A percentile compares a stretch with the other conserved stretches of the same genome.
Conservation (phyloP, 2,329 filamentous ascomycete genomes). For the Aurifilum marmelostoma region DNA sequence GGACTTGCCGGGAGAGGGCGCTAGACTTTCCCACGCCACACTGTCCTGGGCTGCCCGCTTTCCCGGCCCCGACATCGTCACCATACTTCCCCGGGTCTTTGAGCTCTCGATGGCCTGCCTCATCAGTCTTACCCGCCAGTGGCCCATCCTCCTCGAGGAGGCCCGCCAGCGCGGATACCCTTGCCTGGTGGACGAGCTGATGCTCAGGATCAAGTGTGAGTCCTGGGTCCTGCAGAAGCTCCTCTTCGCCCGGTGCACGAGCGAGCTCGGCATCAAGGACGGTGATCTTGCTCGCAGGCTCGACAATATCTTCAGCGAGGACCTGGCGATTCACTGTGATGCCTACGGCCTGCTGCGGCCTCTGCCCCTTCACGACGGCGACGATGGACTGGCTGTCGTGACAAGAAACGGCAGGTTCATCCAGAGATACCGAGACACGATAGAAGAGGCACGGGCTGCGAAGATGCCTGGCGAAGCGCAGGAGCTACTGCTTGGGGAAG, state of each 20-base stretch:
- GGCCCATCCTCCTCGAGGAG: constrained; percentile 39
- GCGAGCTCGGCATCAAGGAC: constrained; percentile 34
- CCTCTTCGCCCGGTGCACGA: constrained; percentile 37
- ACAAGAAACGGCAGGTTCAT: constrained; percentile 31
- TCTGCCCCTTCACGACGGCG: not conserved
- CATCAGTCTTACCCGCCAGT: constrained; percentile 45
- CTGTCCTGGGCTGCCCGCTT: constrained; percentile 44
- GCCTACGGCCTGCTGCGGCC: not conserved
- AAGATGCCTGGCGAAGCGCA: not conserved
- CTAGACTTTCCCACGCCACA: constrained; percentile 34
- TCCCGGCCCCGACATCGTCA: constrained; percentile 34
- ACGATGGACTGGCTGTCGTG: constrained; percentile 24
- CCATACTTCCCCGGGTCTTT: constrained; percentile 32
- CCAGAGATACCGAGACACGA: constrained; percentile 15
- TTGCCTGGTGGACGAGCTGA: constrained; percentile 41
- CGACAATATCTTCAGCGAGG: constrained; percentile 33
- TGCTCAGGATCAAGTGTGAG: constrained; percentile 36
- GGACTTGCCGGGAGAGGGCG: too few relatives aligned
- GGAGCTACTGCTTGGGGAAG: too few relatives aligned
- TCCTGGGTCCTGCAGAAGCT: constrained; percentile 37
- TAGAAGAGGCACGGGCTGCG: constrained; percentile 6
- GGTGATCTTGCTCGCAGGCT: constrained; percentile 25
- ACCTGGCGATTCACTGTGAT: constrained; percentile 32
- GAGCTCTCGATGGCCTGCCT: constrained; percentile 49
- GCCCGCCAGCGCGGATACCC: constrained; percentile 35